Percentiles rank a stretch among this genome's conserved stretches.
Conservation (phyloP, 75 land plant species). For the Ceratopteris richardii region DNA sequence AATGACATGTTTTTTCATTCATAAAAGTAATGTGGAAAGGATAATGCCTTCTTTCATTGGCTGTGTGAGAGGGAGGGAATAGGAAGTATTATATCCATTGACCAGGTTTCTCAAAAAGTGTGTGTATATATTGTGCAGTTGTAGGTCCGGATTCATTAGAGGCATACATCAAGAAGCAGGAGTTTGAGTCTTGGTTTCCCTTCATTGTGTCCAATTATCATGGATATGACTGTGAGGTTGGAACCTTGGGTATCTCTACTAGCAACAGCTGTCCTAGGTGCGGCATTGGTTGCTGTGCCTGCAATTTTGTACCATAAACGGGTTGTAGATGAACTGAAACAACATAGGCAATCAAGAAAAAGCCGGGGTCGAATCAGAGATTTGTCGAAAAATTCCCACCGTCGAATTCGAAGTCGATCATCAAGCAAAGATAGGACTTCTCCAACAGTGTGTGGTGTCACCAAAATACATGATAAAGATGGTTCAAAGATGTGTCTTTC, state of each 20-base stretch:
- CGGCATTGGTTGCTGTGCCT: slow-evolving; percentile 71
- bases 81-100: too few relatives aligned
- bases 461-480: neutral
- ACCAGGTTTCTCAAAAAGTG: too few relatives aligned
- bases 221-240: neutral
- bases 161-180: too few relatives aligned
- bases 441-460: neutral
- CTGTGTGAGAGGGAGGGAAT: too few relatives aligned
- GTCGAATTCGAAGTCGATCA: neutral
- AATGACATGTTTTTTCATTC: too few relatives aligned
- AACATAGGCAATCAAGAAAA: neutral
- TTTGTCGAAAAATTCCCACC: neutral
- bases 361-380: neutral
- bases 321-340: slow-evolving; percentile 50
- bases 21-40: too few relatives aligned
- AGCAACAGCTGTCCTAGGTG: slow-evolving; percentile 82
- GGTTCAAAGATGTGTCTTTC: neutral
- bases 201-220: too few relatives aligned
- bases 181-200: too few relatives aligned
- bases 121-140: too few relatives aligned
- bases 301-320: slow-evolving; percentile 75
- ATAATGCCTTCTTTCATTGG: too few relatives aligned
- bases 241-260: slow-evolving; percentile 21
- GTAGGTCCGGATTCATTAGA: too few relatives aligned
- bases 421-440: neutral